Conservation (phyloP, 768 basidiomycete species). For the Cyclocybe aegerita region DNA sequence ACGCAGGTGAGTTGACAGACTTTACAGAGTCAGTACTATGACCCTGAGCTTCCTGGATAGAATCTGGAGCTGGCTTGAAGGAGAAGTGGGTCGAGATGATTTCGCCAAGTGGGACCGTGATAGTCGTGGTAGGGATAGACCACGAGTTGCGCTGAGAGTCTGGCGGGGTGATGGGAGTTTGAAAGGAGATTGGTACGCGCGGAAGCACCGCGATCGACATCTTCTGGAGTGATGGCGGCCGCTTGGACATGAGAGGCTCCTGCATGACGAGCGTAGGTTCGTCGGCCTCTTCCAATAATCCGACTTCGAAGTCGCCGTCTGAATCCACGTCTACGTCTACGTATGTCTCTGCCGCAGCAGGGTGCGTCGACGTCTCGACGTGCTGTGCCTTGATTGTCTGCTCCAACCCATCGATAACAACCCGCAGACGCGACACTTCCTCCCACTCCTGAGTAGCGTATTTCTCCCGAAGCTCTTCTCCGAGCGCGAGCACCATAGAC, state of each 20-base stretch:
- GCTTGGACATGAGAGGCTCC: neutral
- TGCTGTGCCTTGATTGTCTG: conserved; percentile 16
- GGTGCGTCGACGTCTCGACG: conserved; percentile 1
- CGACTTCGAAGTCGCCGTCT: conserved; percentile 20
- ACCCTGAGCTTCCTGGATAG: too few relatives aligned
- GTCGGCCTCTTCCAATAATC: conserved; percentile 17
- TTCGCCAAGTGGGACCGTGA: conserved; percentile 7
- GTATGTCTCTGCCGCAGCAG: too few relatives aligned
- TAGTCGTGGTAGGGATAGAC: conserved; percentile 13
- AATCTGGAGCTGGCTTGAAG: neutral
- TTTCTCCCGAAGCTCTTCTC: conserved; percentile 61
- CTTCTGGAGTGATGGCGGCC: conserved; percentile 9
- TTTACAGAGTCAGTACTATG: too few relatives aligned
- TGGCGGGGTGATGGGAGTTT: conserved; percentile 34
- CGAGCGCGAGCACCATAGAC: conserved; percentile 58
- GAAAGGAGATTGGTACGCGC: conserved; percentile 19
- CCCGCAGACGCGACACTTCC: conserved; percentile 49
- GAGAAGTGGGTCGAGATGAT: conserved; percentile 7
- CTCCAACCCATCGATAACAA: conserved; percentile 46
- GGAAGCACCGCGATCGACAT: conserved; percentile 21
- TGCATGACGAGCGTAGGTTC: conserved; percentile 22
- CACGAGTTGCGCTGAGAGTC: conserved; percentile 29
- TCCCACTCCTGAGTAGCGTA: conserved; percentile 27
- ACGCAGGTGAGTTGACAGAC: too few relatives aligned
- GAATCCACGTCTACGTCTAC: conserved; percentile 16